Evolutionary conservation across 441 rosid genomes (phyloP).

Genomic region (Erodium moschatum): DNA sequence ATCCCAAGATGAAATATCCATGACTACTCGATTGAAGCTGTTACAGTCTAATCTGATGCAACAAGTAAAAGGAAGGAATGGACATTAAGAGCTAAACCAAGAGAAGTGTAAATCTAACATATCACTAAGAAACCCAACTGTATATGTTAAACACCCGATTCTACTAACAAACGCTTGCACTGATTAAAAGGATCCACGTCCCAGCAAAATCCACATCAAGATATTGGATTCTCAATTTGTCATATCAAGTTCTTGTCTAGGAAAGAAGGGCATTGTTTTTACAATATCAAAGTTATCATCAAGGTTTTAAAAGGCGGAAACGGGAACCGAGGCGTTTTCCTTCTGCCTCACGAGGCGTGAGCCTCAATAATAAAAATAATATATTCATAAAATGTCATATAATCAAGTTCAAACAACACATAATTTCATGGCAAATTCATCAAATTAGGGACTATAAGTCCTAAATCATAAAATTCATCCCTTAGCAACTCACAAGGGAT

Average conservation of each 20-base stretch:
- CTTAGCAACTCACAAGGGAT: too few species aligned
- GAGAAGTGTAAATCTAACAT: not conserved
- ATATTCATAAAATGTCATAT: too few species aligned
- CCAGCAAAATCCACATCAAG: not conserved
- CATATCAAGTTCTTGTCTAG: not conserved
- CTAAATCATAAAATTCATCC: too few species aligned
- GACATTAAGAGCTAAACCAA: not conserved
- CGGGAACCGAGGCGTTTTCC: too few species aligned
- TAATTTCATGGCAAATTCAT: too few species aligned
- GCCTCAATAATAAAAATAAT: too few species aligned
- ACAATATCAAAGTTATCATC: not conserved
- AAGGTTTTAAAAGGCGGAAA: too few species aligned
- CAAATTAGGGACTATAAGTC: too few species aligned
- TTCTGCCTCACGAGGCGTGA: too few species aligned
- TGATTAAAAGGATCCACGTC: too few species aligned
- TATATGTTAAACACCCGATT: not conserved
- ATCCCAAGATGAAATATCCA: constrained; percentile 33
- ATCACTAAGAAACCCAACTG: not conserved
- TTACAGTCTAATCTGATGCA: not conserved
- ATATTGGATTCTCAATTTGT: not conserved
- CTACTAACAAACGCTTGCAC: not conserved
- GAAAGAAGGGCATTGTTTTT: not conserved
- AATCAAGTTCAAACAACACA: too few species aligned
- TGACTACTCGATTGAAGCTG: constrained; percentile 13
- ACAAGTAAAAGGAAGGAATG: not conserved